Conservation (phyloP, 768 basidiomycete species). For the Leucocoprinus leucothites region DNA sequence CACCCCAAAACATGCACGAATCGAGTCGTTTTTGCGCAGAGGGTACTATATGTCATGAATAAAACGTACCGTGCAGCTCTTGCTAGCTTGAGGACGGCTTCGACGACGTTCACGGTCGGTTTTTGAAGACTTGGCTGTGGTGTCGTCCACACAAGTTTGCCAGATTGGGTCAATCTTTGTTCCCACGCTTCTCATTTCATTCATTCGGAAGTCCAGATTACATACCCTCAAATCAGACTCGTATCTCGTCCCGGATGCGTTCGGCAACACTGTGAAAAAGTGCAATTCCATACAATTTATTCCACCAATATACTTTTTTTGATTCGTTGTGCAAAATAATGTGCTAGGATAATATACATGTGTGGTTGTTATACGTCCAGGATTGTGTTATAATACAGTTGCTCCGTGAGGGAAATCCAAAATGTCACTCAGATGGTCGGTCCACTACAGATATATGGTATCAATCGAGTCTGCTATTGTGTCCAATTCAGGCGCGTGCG, state of each 20-base stretch:
- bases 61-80: slow-evolving; percentile 45
- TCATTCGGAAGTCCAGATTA: no score
- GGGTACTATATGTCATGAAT: slow-evolving; percentile 14
- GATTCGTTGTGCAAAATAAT: background rate
- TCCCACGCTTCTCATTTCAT: slow-evolving; percentile 32
- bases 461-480: no score
- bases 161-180: slow-evolving; percentile 22
- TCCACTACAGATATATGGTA: no score
- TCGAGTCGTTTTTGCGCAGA: slow-evolving; percentile 29
- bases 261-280: no score
- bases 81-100: slow-evolving; percentile 37
- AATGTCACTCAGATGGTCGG: no score
- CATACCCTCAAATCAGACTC: no score
- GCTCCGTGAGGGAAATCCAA: slow-evolving; percentile 1
- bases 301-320: background rate
- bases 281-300: no score
- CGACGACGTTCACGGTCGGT: slow-evolving; percentile 43
- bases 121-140: slow-evolving; percentile 34
- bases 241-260: no score
- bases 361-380: background rate
- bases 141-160: slow-evolving; percentile 29
- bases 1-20: slow-evolving; percentile 34
- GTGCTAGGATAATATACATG: background rate
- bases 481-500: no score
- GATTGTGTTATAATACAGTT: slow-evolving; percentile 1